Percentiles rank a stretch among this genome's conserved stretches.
These are phyloP conservation scores for Cenchrus americanus DNA, from an alignment of 176 grass and related monocot genomes.

Conservation along the genomic window DNA sequence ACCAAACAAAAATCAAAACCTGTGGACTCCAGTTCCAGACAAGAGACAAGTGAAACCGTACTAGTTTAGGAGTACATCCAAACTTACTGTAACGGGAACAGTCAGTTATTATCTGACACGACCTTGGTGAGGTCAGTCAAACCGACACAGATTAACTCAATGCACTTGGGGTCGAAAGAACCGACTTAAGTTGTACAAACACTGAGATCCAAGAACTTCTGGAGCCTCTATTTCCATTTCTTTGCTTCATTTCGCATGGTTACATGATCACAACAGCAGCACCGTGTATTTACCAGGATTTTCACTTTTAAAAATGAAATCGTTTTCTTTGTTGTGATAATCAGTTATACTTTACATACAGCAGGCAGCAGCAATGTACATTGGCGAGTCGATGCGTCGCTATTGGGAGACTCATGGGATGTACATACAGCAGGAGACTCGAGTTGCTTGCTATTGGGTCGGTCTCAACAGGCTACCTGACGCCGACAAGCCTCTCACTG, in stretches of 20 bases:
- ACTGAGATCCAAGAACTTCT: not conserved
- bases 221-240: not conserved
- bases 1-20: not conserved
- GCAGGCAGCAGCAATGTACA: conserved; percentile 26
- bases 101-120: not conserved
- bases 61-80: not conserved
- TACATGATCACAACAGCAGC: conserved; percentile 23
- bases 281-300: conserved; percentile 16
- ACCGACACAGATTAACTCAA: not conserved
- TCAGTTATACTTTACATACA: conserved; percentile 51
- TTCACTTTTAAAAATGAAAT: conserved; percentile 18
- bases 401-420: too few relatives aligned
- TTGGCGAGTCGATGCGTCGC: not conserved
- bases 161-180: not conserved
- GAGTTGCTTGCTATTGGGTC: conserved; percentile 38
- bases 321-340: conserved; percentile 11
- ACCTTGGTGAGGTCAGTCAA: not conserved
- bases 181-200: not conserved
- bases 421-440: too few relatives aligned
- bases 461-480: conserved; percentile 66
- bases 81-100: not conserved
- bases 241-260: conserved; percentile 11
- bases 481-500: conserved; percentile 71
- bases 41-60: not conserved
- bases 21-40: not conserved